Evolutionary conservation across 148 eudicot genomes (phyloP).

Genomic region (Rheum nobile): DNA sequence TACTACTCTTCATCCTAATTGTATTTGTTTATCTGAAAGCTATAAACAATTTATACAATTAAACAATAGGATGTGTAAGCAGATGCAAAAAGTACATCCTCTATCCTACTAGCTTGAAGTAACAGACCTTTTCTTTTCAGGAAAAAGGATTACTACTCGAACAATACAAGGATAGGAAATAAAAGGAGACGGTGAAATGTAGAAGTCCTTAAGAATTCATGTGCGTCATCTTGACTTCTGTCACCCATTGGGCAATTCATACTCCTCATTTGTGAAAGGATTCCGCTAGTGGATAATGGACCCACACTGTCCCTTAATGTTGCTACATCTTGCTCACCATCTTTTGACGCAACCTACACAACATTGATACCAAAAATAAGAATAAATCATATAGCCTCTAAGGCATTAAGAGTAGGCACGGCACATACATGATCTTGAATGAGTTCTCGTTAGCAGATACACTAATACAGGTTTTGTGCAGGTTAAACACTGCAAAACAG

Average conservation of each 20-base stretch:
- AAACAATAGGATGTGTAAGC: too few species aligned
- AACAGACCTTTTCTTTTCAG: background rate
- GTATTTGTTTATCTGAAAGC: background rate
- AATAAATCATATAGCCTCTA: background rate
- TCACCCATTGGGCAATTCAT: constrained; percentile 74
- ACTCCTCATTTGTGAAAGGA: constrained; percentile 63
- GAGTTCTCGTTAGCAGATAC: constrained; percentile 65
- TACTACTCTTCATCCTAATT: background rate
- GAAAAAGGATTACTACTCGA: background rate
- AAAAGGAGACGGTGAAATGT: background rate
- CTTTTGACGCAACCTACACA: constrained; percentile 48
- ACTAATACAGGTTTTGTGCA: constrained; percentile 83
- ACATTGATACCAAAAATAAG: constrained; percentile 8
- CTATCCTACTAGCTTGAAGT: background rate
- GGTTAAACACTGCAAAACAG: constrained; percentile 86
- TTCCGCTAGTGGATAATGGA: constrained; percentile 66
- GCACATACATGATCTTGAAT: constrained; percentile 71
- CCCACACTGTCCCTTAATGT: constrained; percentile 64
- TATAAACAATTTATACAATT: background rate
- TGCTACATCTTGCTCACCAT: constrained; percentile 85
- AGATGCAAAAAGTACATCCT: background rate
- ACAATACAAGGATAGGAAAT: background rate
- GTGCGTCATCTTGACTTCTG: constrained; percentile 98
- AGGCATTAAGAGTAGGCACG: constrained; percentile 8
- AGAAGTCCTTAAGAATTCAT: constrained; percentile 82